Conservation (phyloP, 331 rosid genomes). For the Pyracantha coccinea region DNA sequence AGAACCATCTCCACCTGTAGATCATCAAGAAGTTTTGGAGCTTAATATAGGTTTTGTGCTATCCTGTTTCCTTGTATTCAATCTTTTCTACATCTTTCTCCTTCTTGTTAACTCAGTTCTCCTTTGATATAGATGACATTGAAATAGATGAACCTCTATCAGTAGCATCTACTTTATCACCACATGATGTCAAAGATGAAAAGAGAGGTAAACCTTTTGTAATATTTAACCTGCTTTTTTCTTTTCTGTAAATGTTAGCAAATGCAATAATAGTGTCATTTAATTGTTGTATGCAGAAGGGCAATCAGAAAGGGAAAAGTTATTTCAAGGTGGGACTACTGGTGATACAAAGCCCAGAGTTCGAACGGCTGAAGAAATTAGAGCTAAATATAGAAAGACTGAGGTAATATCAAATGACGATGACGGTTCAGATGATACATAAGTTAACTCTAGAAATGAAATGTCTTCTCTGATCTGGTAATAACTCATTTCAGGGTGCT, state of each 20-base stretch:
- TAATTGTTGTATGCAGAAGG: slow-evolving; percentile 45
- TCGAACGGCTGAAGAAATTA: slow-evolving; percentile 81
- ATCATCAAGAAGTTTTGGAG: slow-evolving; percentile 49
- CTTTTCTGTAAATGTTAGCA: neutral
- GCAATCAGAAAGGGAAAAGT: slow-evolving; percentile 54
- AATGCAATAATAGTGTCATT: neutral
- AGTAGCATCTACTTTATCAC: slow-evolving; percentile 41
- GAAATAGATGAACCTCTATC: slow-evolving; percentile 54
- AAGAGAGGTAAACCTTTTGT: slow-evolving; percentile 34
- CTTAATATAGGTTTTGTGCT: slow-evolving; percentile 66
- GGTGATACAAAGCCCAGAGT: slow-evolving; percentile 65
- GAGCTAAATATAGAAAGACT: slow-evolving; percentile 65
- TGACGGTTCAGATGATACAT: slow-evolving; percentile 3
- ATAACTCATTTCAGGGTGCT: slow-evolving; percentile 62
- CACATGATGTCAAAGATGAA: slow-evolving; percentile 35
- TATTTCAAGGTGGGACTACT: slow-evolving; percentile 69
- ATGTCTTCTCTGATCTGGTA: slow-evolving; percentile 13
- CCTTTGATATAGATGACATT: slow-evolving; percentile 68
- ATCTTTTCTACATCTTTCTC: neutral
- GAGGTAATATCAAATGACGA: slow-evolving; percentile 45
- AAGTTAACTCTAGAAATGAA: slow-evolving; percentile 1
- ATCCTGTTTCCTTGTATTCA: neutral
- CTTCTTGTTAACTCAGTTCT: slow-evolving; percentile 3
- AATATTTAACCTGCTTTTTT: neutral
- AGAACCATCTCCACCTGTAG: slow-evolving; percentile 27